phyloP scores from a whole-genome alignment of 176 grass and related monocot species.

The Canna indica region DNA sequence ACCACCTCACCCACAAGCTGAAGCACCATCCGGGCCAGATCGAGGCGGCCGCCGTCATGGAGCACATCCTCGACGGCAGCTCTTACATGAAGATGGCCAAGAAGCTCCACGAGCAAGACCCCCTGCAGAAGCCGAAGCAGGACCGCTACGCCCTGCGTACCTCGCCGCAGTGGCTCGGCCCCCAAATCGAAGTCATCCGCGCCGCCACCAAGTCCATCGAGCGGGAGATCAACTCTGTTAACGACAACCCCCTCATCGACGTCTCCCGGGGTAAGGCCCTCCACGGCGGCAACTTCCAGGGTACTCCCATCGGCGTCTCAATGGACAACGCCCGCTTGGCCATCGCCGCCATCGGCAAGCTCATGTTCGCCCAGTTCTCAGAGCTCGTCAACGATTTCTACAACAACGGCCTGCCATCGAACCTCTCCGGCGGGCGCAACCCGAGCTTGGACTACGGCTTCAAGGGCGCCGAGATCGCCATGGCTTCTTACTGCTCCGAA shows the following conservation, averaged over 20 bases:
- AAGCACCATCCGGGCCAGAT: constrained; percentile 94
- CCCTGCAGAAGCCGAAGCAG: constrained; percentile 82
- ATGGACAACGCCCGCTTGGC: constrained; percentile 92
- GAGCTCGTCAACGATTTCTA: constrained; percentile 86
- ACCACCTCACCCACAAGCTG: constrained; percentile 81
- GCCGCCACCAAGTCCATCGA: constrained; percentile 60
- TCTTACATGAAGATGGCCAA: constrained; percentile 59
- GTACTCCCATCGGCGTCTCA: constrained; percentile 81
- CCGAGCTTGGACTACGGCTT: constrained; percentile 91
- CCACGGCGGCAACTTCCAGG: constrained; percentile 92
- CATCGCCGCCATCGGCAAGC: constrained; percentile 80
- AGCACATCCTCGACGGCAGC: constrained; percentile 74
- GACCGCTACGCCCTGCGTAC: constrained; percentile 89
- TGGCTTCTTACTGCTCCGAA: constrained; percentile 87
- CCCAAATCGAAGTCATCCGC: constrained; percentile 78
- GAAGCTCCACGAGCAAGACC: constrained; percentile 65
- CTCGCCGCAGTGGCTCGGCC: constrained; percentile 84
- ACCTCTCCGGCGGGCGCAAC: constrained; percentile 70
- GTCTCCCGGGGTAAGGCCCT: constrained; percentile 71
- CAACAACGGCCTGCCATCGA: constrained; percentile 84
- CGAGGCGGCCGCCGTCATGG: constrained; percentile 86
- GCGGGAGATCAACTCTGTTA: constrained; percentile 91
- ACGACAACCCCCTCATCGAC: constrained; percentile 87
- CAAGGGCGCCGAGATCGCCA: constrained; percentile 88
- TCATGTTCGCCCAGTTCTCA: constrained; percentile 90